A percentile compares a stretch with the other conserved stretches of the same genome.
phyloP scores from a whole-genome alignment of 1,139 yeast genomes.

The Saccharomyces uvarum region DNA sequence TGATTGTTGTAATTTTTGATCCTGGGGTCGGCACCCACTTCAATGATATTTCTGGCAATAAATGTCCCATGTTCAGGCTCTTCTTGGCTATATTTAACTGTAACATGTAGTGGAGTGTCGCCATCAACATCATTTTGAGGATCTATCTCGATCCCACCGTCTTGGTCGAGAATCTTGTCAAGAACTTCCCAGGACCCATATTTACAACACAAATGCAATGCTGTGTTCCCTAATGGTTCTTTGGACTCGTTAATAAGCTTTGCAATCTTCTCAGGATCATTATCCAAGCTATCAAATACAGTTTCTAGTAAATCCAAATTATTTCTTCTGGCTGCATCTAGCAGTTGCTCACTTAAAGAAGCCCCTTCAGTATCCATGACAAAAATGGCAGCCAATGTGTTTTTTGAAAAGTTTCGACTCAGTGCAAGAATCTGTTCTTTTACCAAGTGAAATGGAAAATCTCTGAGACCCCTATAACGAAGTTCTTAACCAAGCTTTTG shows the following conservation, averaged over 20 bases:
- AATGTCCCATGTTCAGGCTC: constrained; percentile 86
- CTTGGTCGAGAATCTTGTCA: constrained; percentile 74
- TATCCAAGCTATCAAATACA: constrained; percentile 42
- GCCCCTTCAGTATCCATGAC: constrained; percentile 52
- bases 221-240: constrained; percentile 77
- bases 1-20: constrained; percentile 51
- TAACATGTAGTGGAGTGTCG: constrained; percentile 84
- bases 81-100: constrained; percentile 63
- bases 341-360: constrained; percentile 63
- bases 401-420: background rate
- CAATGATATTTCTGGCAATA: constrained; percentile 71
- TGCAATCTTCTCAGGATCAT: constrained; percentile 45
- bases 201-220: constrained; percentile 74
- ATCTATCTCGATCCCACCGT: constrained; percentile 78
- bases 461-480: background rate
- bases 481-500: background rate
- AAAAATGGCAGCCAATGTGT: background rate
- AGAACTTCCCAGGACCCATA: constrained; percentile 83
- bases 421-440: background rate
- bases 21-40: constrained; percentile 85
- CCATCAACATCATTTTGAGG: constrained; percentile 64
- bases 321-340: constrained; percentile 84
- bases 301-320: constrained; percentile 66
- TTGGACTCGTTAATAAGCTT: constrained; percentile 57
- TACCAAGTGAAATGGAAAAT: background rate